phyloP scores from a whole-genome alignment of 371 early-diverging fungal species.

The Batrachochytrium dendrobatidis region DNA sequence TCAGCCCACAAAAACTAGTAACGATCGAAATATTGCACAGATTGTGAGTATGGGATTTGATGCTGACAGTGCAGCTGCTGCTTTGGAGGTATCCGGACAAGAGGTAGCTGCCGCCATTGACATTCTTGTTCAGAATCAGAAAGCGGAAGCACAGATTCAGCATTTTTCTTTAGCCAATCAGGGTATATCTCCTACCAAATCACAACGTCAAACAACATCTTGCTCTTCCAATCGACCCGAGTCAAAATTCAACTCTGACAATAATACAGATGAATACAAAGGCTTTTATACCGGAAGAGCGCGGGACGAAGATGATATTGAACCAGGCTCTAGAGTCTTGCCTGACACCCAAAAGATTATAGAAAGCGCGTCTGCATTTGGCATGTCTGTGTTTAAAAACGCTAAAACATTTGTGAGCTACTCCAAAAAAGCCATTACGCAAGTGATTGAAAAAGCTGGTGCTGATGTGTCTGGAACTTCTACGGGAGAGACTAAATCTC shows the following conservation, averaged over 20 bases:
- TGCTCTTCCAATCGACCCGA: neutral
- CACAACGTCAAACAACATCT: neutral
- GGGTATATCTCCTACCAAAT: neutral
- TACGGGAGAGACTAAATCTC: neutral
- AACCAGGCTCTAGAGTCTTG: neutral
- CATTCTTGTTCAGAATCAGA: slow-evolving; percentile 17
- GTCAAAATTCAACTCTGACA: neutral
- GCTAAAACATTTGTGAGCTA: slow-evolving; percentile 30
- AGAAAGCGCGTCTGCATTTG: slow-evolving; percentile 20
- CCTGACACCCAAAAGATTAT: slow-evolving; percentile 6
- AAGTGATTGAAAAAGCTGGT: slow-evolving; percentile 16
- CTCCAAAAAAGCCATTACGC: slow-evolving; percentile 27
- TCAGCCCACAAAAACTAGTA: neutral
- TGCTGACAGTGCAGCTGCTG: slow-evolving; percentile 49
- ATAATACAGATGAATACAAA: neutral
- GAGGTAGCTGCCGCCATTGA: slow-evolving; percentile 57
- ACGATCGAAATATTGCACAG: slow-evolving; percentile 41
- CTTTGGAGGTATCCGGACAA: slow-evolving; percentile 54
- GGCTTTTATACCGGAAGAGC: neutral
- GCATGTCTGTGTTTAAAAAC: slow-evolving; percentile 23
- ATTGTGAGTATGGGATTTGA: slow-evolving; percentile 73
- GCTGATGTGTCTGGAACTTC: neutral
- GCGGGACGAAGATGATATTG: neutral
- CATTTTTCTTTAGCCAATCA: slow-evolving; percentile 1
- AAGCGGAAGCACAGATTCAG: slow-evolving; percentile 8